Percentiles rank a stretch among this genome's conserved stretches.
phyloP scores from a whole-genome alignment of 2,329 filamentous ascomycete species.

The Xylariaceae sp. region DNA sequence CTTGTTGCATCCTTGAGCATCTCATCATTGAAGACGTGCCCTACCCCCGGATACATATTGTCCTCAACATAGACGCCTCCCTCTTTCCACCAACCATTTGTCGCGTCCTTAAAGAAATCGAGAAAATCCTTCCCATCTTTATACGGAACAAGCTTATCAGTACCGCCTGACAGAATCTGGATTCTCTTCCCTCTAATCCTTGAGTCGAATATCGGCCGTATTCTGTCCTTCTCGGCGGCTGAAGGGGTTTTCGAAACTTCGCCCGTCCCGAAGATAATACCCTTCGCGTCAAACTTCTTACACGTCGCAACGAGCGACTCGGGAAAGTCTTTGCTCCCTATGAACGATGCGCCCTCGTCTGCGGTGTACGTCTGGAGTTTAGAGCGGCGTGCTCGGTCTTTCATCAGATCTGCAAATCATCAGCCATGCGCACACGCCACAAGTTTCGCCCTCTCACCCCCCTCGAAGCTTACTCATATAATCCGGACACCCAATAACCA shows the following conservation, averaged over 20 bases:
- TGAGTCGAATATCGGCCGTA: constrained; percentile 46
- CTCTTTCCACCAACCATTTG: constrained; percentile 51
- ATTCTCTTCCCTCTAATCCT: constrained; percentile 61
- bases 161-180: constrained; percentile 62
- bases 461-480: constrained; percentile 57
- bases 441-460: not conserved
- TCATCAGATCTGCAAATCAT: constrained; percentile 58
- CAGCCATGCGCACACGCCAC: constrained; percentile 1
- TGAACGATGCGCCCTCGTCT: constrained; percentile 58
- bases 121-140: constrained; percentile 58
- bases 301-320: constrained; percentile 61
- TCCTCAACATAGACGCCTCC: constrained; percentile 59
- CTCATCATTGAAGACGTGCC: constrained; percentile 64
- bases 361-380: constrained; percentile 61
- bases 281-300: constrained; percentile 69
- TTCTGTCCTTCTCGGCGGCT: constrained; percentile 39
- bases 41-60: constrained; percentile 64
- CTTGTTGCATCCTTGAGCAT: constrained; percentile 67
- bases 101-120: constrained; percentile 56
- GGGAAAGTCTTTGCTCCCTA: constrained; percentile 79
- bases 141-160: constrained; percentile 73
- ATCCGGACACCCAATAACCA: constrained; percentile 87
- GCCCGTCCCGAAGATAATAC: constrained; percentile 61
- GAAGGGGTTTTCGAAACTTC: constrained; percentile 34
- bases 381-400: constrained; percentile 70